Percentiles rank a stretch among this genome's conserved stretches.
phyloP scores from a whole-genome alignment of 805 yeast species.

The Debaryomyces tyrocola region DNA sequence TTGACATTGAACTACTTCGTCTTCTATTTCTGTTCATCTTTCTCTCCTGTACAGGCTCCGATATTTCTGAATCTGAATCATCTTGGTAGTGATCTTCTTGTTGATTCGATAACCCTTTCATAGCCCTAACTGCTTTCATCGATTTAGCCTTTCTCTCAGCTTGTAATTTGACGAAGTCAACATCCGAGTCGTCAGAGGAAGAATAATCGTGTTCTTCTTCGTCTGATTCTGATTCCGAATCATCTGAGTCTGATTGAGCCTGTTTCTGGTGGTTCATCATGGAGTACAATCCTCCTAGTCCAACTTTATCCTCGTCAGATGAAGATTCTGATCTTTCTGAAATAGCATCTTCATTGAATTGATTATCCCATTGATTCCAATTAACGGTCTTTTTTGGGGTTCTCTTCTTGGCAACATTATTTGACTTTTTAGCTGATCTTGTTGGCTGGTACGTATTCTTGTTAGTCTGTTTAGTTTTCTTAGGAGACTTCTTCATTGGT shows the following conservation, averaged over 20 bases:
- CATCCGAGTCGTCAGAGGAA: constrained; percentile 64
- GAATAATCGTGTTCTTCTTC: constrained; percentile 30
- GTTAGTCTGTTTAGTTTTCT: constrained; percentile 9
- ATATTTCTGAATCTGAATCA: constrained; percentile 1
- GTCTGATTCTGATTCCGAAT: constrained; percentile 12
- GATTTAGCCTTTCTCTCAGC: constrained; percentile 63
- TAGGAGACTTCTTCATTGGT: background rate
- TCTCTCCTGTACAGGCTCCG: background rate
- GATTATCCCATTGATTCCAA: constrained; percentile 9
- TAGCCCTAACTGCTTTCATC: constrained; percentile 45
- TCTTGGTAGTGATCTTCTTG: constrained; percentile 1
- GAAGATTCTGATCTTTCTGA: constrained; percentile 15
- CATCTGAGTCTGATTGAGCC: background rate
- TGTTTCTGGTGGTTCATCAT: constrained; percentile 14
- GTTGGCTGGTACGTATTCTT: constrained; percentile 7
- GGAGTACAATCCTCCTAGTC: constrained; percentile 22
- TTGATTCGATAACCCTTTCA: constrained; percentile 20
- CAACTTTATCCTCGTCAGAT: constrained; percentile 10
- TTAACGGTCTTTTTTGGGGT: constrained; percentile 24
- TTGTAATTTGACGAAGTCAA: constrained; percentile 71
- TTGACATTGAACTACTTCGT: constrained; percentile 12
- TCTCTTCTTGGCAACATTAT: constrained; percentile 14
- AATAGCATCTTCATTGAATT: constrained; percentile 13
- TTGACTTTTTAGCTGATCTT: background rate
- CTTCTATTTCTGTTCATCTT: constrained; percentile 6